These are phyloP conservation scores for Pyricularia grisea DNA, from an alignment of 2,329 filamentous ascomycete species.

Conservation along the genomic window DNA sequence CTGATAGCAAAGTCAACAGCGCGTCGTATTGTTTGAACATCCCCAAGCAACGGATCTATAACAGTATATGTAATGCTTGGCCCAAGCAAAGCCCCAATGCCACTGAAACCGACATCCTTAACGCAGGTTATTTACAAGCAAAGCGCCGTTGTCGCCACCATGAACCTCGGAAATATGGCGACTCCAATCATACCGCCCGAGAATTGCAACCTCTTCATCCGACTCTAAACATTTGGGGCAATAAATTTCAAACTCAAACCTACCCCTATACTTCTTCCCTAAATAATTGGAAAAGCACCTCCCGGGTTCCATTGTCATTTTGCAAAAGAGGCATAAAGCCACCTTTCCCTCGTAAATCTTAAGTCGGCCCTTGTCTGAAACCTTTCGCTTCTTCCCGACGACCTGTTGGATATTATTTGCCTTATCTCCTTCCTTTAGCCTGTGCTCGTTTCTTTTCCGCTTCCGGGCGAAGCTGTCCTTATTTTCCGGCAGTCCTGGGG, in stretches of 20 bases:
- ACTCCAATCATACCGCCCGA: neutral
- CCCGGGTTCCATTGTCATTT: neutral
- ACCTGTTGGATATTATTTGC: neutral
- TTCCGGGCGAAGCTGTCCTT: neutral
- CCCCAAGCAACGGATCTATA: neutral
- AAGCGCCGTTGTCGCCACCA: neutral
- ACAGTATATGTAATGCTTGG: neutral
- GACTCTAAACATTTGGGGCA: neutral
- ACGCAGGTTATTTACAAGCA: neutral
- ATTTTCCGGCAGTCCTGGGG: neutral
- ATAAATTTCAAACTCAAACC: neutral
- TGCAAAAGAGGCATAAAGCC: neutral
- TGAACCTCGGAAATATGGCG: neutral
- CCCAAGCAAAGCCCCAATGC: neutral
- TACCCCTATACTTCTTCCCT: neutral
- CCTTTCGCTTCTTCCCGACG: neutral
- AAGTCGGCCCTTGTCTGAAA: neutral
- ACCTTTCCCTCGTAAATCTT: neutral
- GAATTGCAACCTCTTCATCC: neutral
- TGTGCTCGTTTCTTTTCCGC: neutral
- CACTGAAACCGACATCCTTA: neutral
- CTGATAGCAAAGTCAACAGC: neutral
- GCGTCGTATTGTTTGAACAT: neutral
- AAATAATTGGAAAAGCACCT: neutral
- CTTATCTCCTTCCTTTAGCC: neutral